Evolutionary conservation across 2,329 filamentous ascomycete species (phyloP).

Genomic region (Scopulariopsis brevicaulis): DNA sequence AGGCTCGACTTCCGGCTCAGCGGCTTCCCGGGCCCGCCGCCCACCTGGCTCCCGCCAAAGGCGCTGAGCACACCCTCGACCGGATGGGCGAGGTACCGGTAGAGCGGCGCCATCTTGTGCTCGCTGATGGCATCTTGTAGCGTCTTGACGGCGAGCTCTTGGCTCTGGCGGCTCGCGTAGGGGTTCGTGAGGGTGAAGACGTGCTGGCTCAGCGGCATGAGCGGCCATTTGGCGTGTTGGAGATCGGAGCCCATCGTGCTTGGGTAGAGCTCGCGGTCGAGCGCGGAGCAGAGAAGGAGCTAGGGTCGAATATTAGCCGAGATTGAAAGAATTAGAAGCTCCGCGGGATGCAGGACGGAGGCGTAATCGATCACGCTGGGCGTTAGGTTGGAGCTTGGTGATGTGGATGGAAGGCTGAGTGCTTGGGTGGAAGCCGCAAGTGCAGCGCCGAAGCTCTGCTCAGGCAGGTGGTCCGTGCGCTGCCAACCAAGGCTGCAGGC

Average conservation of each 20-base stretch:
- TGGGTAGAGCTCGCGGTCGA: background rate
- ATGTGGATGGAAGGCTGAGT: conserved; percentile 1
- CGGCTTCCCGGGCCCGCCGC: conserved; percentile 39
- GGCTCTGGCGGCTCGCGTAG: conserved; percentile 51
- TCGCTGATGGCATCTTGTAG: conserved; percentile 74
- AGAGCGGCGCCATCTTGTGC: conserved; percentile 81
- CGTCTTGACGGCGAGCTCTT: conserved; percentile 60
- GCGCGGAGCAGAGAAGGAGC: too few species aligned
- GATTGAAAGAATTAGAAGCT: background rate
- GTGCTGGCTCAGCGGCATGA: conserved; percentile 71
- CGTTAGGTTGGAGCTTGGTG: background rate
- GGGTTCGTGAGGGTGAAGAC: conserved; percentile 81
- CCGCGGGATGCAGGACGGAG: background rate
- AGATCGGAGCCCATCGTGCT: conserved; percentile 65
- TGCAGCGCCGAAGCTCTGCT: background rate
- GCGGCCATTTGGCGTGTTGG: conserved; percentile 75
- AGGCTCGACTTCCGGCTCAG: conserved; percentile 57
- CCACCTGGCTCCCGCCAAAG: conserved; percentile 46
- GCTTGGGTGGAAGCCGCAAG: background rate
- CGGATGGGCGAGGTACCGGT: conserved; percentile 74
- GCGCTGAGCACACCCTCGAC: conserved; percentile 72
- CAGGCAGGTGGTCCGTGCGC: conserved; percentile 1
- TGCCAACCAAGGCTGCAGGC: conserved; percentile 3
- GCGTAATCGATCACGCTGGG: background rate
- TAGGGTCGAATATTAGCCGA: too few species aligned